phyloP scores from a whole-genome alignment of 805 yeast species.

The Yamadazyma akitaensis region DNA sequence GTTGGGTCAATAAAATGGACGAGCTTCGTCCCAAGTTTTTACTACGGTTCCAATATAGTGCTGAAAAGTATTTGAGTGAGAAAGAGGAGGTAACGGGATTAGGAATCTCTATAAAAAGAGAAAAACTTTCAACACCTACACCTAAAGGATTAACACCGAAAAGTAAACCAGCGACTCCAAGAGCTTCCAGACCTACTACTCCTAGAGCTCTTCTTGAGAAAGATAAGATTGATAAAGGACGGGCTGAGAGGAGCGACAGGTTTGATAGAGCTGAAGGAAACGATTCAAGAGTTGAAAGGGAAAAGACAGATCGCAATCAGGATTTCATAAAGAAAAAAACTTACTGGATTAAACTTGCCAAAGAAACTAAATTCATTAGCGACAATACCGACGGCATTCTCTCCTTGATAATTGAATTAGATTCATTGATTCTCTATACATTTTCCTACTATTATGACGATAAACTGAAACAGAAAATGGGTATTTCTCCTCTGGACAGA shows the following conservation, averaged over 20 bases:
- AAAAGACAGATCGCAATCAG: neutral
- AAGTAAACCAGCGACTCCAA: neutral
- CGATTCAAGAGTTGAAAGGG: neutral
- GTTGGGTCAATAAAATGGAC: constrained; percentile 29
- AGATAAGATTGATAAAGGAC: neutral
- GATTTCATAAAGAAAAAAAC: constrained; percentile 14
- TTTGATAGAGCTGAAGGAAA: neutral
- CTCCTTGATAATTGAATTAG: constrained; percentile 24
- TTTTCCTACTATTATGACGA: constrained; percentile 32
- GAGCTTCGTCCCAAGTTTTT: constrained; percentile 20
- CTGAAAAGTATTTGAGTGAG: neutral
- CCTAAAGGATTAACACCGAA: neutral
- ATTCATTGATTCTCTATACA: constrained; percentile 24
- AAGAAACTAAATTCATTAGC: constrained; percentile 15
- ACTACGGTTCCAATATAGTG: constrained; percentile 12
- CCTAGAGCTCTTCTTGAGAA: neutral
- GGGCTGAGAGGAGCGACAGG: neutral
- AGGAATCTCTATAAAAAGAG: constrained; percentile 7
- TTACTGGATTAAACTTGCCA: constrained; percentile 21
- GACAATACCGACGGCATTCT: constrained; percentile 19
- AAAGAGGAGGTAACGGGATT: constrained; percentile 1
- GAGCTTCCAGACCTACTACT: no score
- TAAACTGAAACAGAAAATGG: constrained; percentile 22
- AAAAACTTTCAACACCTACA: neutral
- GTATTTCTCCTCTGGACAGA: constrained; percentile 27